A percentile compares a stretch with the other conserved stretches of the same genome.
Conservation (phyloP, 768 basidiomycete species). For the Rhodotorula taiwanensis region DNA sequence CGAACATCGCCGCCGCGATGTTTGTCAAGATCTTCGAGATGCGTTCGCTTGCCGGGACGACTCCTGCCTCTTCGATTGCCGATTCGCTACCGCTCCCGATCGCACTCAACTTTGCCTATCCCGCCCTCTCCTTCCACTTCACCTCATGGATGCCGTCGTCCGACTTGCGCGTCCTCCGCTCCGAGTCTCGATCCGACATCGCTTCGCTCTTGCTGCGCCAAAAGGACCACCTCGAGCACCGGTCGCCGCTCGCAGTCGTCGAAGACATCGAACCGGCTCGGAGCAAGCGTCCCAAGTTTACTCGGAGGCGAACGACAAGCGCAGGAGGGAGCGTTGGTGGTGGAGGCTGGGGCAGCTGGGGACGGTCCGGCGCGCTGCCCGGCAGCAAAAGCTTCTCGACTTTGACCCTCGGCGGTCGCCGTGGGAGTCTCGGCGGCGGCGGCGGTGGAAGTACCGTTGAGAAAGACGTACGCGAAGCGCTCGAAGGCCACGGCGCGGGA, state of each 20-base stretch:
- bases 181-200: slow-evolving; percentile 77
- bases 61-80: background rate
- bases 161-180: slow-evolving; percentile 72
- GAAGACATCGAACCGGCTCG: slow-evolving; percentile 50
- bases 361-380: slow-evolving; percentile 2
- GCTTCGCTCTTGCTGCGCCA: slow-evolving; percentile 62
- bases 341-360: no score
- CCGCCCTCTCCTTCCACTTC: slow-evolving; percentile 94
- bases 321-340: slow-evolving; percentile 16
- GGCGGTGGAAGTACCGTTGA: no score
- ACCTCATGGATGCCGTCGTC: slow-evolving; percentile 81
- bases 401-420: background rate
- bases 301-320: slow-evolving; percentile 50
- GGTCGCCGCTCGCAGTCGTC: slow-evolving; percentile 86
- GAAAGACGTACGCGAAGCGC: slow-evolving; percentile 51
- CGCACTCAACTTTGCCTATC: slow-evolving; percentile 79
- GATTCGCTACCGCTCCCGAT: slow-evolving; percentile 60
- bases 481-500: slow-evolving; percentile 45
- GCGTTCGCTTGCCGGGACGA: slow-evolving; percentile 36
- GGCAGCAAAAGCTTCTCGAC: slow-evolving; percentile 30
- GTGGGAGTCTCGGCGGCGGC: no score
- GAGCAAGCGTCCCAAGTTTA: slow-evolving; percentile 10
- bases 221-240: slow-evolving; percentile 80
- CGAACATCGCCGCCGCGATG: slow-evolving; percentile 73
- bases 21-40: slow-evolving; percentile 76